Base-by-base conservation (phyloP, 768 basidiomycete species). In the Fomitopsis serialis region DNA sequence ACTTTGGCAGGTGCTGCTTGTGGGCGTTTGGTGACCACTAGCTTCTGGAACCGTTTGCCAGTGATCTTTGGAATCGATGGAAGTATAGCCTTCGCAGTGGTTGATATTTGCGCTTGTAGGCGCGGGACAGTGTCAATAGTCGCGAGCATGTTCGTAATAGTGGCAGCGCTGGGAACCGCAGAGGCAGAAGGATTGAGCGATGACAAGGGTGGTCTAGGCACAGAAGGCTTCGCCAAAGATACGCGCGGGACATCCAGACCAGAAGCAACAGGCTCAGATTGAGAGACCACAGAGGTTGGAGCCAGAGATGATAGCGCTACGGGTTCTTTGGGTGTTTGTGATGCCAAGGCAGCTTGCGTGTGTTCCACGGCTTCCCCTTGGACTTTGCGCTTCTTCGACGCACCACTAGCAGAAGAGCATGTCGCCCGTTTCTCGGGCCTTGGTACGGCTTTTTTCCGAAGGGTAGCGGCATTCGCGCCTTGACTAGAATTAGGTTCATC, bases 31-130 rank as follows among this genome's bases (percentile, higher is more conserved):
- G 45, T 35, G 42, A 61, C 32, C 2, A 54, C 45, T 45, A 56
- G 54, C 22, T 58, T 58, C 52, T 58, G 61, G 52, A 63, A 58
- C 7, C 59, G 64, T 40, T 63, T 65, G 2, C 56, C 35, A 15
- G 15, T 15, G 4, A 15, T 4, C 37, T 17, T 40, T 4, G 15
- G 7, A 8, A 4, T 6, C 37, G 37, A 8, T 6, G 6, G 15
- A 40, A 15, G 37, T 19, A 15, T 6, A 15, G 7, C 15, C 19
- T 19, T 40, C 37, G 37, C 37, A 40, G 6, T 17, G 6, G 19
- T 6, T 17, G 37, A 40, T 19, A 15, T 19, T 9, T n/a, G n/a
- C n/a, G n/a, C n/a, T n/a, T n/a, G n/a, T n/a, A n/a, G n/a, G n/a
- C n/a, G n/a, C n/a, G n/a, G n/a, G n/a, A n/a, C n/a, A n/a, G n/a